These are phyloP conservation scores for Neoscytalidium dimidiatum DNA, from an alignment of 2,329 filamentous ascomycete genomes.

Conservation along the genomic window DNA sequence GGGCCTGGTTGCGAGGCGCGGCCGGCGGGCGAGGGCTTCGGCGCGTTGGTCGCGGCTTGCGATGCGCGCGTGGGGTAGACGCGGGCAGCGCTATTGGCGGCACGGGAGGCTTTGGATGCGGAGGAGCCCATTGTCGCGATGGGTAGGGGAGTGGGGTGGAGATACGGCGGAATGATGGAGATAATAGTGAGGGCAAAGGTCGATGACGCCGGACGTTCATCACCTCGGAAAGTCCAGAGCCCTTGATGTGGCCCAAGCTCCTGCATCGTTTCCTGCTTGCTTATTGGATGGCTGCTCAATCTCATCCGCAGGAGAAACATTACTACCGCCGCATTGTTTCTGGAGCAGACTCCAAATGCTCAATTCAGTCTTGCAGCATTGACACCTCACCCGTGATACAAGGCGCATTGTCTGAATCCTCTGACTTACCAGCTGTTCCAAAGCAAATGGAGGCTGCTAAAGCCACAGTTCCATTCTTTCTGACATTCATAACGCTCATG, in stretches of 20 bases:
- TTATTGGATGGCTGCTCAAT: background rate
- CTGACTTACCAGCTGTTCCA: too few species aligned
- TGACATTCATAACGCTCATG: too few species aligned
- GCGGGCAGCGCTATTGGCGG: constrained; percentile 52
- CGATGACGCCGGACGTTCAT: background rate
- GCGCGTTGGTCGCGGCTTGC: constrained; percentile 33
- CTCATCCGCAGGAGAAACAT: too few species aligned
- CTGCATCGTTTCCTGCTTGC: background rate
- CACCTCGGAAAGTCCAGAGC: background rate
- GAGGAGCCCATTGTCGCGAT: constrained; percentile 55
- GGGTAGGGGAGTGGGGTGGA: background rate
- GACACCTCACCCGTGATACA: too few species aligned
- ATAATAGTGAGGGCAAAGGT: background rate
- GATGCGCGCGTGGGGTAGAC: constrained; percentile 57
- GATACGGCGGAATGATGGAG: background rate
- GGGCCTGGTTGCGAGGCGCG: constrained; percentile 38
- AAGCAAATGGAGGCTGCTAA: too few species aligned
- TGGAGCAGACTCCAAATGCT: too few species aligned
- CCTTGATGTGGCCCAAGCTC: constrained; percentile 1
- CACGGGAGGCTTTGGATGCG: constrained; percentile 57
- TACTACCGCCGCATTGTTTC: too few species aligned
- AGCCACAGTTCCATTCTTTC: too few species aligned
- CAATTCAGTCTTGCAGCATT: too few species aligned
- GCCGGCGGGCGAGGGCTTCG: constrained; percentile 31
- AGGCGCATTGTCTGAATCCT: too few species aligned